phyloP scores from a whole-genome alignment of 78 protist genomes.

The Dictyostelium capitatum region DNA sequence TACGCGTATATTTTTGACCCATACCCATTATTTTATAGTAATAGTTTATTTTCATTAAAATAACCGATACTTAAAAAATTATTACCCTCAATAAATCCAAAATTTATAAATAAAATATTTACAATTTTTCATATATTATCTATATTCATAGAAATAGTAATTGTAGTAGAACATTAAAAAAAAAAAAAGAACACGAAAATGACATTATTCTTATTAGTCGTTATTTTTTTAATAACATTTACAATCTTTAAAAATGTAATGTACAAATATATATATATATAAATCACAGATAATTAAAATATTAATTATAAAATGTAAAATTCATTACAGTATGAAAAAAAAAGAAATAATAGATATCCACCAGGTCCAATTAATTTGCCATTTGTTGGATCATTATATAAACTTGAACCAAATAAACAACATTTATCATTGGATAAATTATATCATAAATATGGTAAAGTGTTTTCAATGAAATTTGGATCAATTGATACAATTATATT shows the following conservation, averaged over 20 bases:
- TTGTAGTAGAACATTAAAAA: too few species aligned
- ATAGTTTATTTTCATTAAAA: too few species aligned
- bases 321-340: background rate
- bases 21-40: too few species aligned
- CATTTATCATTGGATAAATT: constrained; percentile 3
- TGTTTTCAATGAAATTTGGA: constrained; percentile 39
- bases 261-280: background rate
- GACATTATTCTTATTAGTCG: background rate
- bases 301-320: too few species aligned
- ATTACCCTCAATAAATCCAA: too few species aligned
- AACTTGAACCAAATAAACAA: constrained; percentile 1
- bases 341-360: constrained; percentile 25
- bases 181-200: background rate
- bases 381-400: constrained; percentile 43
- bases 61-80: too few species aligned
- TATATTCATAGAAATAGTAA: too few species aligned
- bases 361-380: constrained; percentile 60
- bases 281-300: too few species aligned
- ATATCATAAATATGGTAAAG: constrained; percentile 40
- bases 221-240: constrained; percentile 1
- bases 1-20: too few species aligned
- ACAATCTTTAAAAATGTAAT: background rate
- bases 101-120: too few species aligned
- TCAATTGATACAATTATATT: constrained; percentile 27
- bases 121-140: too few species aligned